Evolutionary conservation across 352 stramenopile species (phyloP).

Genomic region (Globisporangium cystogenes): DNA sequence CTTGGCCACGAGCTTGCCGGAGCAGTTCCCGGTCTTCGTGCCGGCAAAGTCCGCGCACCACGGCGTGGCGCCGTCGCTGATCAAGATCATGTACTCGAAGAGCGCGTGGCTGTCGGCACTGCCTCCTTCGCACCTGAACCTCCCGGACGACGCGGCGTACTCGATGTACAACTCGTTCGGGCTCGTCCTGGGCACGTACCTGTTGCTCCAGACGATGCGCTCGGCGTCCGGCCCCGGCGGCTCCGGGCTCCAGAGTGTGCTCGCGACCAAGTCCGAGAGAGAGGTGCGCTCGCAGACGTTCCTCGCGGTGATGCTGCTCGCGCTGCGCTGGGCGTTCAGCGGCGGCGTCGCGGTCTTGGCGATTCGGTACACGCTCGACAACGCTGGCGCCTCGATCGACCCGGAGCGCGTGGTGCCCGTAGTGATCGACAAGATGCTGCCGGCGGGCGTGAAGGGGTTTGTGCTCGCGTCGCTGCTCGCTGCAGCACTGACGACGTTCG

Average conservation of each 20-base stretch:
- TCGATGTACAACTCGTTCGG: conserved; percentile 75
- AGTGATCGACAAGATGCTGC: conserved; percentile 73
- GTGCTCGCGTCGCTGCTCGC: conserved; percentile 65
- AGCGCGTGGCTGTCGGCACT: conserved; percentile 44
- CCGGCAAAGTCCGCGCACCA: conserved; percentile 28
- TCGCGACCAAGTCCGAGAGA: conserved; percentile 75
- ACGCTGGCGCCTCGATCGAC: conserved; percentile 42
- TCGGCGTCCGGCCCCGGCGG: conserved; percentile 63
- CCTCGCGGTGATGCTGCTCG: conserved; percentile 65
- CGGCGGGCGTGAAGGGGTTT: conserved; percentile 55
- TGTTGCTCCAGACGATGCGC: conserved; percentile 60
- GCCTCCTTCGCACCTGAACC: conserved; percentile 21
- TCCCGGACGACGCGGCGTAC: conserved; percentile 47
- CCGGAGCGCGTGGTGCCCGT: conserved; percentile 68
- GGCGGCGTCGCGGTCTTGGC: conserved; percentile 61
- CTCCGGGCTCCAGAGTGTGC: conserved; percentile 59
- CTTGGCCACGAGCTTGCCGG: conserved; percentile 45
- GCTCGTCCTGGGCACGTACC: conserved; percentile 49
- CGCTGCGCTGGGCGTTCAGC: conserved; percentile 73
- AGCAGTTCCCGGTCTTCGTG: conserved; percentile 55
- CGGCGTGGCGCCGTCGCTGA: conserved; percentile 20
- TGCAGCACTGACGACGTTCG: conserved; percentile 73
- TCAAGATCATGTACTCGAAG: conserved; percentile 44
- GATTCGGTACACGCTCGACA: conserved; percentile 57
- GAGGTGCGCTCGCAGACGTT: conserved; percentile 77